phyloP scores from a whole-genome alignment of 2,329 filamentous ascomycete genomes.

The Coniochaeta hoffmannii region DNA sequence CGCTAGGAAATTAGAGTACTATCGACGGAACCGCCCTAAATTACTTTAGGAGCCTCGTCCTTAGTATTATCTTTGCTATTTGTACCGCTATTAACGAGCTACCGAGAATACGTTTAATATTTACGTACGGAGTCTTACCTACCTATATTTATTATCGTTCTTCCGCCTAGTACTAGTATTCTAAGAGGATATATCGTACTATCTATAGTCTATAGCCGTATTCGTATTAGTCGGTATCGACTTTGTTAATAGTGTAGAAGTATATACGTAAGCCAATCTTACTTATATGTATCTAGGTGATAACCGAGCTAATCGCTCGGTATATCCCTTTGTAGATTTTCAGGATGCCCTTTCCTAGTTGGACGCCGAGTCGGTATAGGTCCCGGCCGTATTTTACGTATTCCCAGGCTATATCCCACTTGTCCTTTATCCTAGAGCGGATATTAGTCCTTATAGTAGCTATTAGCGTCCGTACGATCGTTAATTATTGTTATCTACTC shows the following conservation, averaged over 20 bases:
- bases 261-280: slow-evolving; percentile 20
- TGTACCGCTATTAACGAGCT: slow-evolving; percentile 21
- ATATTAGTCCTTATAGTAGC: slow-evolving; percentile 8
- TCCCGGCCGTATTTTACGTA: slow-evolving; percentile 6
- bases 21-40: slow-evolving; percentile 18
- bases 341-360: slow-evolving; percentile 7
- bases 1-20: slow-evolving; percentile 14
- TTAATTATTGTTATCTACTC: slow-evolving; percentile 2
- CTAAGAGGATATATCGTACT: slow-evolving; percentile 21
- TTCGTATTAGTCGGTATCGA: slow-evolving; percentile 16
- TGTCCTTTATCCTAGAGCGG: slow-evolving; percentile 6
- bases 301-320: slow-evolving; percentile 17
- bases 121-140: slow-evolving; percentile 12
- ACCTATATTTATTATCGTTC: slow-evolving; percentile 11
- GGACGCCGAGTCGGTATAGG: slow-evolving; percentile 8
- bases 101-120: slow-evolving; percentile 25
- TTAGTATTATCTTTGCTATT: slow-evolving; percentile 25
- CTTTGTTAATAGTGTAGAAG: slow-evolving; percentile 15
- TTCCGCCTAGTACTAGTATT: slow-evolving; percentile 20
- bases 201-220: slow-evolving; percentile 17
- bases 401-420: slow-evolving; percentile 8
- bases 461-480: not conserved
- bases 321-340: slow-evolving; percentile 8
- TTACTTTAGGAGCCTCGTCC: slow-evolving; percentile 20
- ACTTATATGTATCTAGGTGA: slow-evolving; percentile 18